Evolutionary conservation across 2,329 filamentous ascomycete genomes (phyloP), one percentile per base, ranked within the genome.

Genomic region (Sporothrix mexicana): DNA sequence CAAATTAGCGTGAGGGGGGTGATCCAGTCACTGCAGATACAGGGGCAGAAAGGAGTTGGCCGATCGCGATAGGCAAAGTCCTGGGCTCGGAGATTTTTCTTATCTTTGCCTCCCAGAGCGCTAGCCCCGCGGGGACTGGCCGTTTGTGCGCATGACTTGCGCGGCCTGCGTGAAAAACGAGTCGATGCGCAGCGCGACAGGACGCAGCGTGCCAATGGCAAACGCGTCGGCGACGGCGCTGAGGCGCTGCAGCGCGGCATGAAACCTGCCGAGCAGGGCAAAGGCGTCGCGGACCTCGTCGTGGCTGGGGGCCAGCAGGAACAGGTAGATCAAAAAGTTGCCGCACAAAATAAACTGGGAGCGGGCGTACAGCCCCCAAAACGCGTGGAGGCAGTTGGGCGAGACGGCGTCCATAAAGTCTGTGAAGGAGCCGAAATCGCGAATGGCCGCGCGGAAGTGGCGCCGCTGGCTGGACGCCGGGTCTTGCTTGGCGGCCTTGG

Each of bases 251-350:
- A 83, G 72, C 0, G 80, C 79, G 25, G 78, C 77, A 23, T 83
- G 81, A n/a, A 83, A 83, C 20, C 76, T 79, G 49, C 81, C 77
- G 20, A 83, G 73, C 0, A 83, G 74, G n/a, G 78, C 77, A 62
- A 82, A 83, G 0, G 82, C 80, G 1, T 77, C 76, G 25, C 79
- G 78, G 3, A 82, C 79, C 66, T 83, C 79, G 3, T 74, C 73
- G 2, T 77, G 77, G 8, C 80, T 79, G 0, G 82, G 80, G 0
- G 84, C 83, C 3, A 84, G 78, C 0, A 86, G 78, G 66, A 86
- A 86, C 0, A 86, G 79, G 73, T 85, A 85, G 36, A 85, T 84
- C 66, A 86, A 79, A 69, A 85, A 85, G 74, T 86, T 85, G 17
- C 84, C 83, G 51, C 82, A 84, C 0, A 85, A 78, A 3, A 85